Conservation (phyloP, 345 rosid genomes). For the Cardamine resedifolia region DNA sequence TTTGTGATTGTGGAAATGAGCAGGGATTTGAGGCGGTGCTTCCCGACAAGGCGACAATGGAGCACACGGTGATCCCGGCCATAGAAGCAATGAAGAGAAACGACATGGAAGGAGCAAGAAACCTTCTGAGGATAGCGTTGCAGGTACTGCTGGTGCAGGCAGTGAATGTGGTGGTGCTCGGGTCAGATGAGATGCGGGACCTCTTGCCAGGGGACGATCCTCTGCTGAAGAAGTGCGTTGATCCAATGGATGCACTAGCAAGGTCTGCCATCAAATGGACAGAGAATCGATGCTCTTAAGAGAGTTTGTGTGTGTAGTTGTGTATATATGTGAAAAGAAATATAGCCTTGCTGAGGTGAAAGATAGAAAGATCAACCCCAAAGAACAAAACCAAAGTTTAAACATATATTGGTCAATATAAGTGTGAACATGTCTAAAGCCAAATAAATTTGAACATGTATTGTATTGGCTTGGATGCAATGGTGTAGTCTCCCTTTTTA, state of each 20-base stretch:
- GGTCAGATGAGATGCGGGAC: conserved; percentile 56
- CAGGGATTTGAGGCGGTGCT: conserved; percentile 75
- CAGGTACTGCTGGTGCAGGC: conserved; percentile 61
- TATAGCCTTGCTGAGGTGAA: neutral
- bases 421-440: conserved; percentile 27
- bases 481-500: conserved; percentile 17
- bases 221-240: conserved; percentile 54
- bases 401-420: conserved; percentile 13
- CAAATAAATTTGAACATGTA: conserved; percentile 2
- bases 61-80: conserved; percentile 54
- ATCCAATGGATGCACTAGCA: conserved; percentile 69
- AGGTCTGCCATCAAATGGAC: conserved; percentile 61
- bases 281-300: conserved; percentile 19
- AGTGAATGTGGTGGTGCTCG: conserved; percentile 60
- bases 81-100: conserved; percentile 46
- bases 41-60: conserved; percentile 61
- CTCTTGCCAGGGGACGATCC: conserved; percentile 61
- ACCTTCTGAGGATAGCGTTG: conserved; percentile 56
- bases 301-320: neutral
- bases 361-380: conserved; percentile 3
- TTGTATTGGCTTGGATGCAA: conserved; percentile 3
- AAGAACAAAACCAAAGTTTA: neutral
- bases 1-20: conserved; percentile 1
- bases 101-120: conserved; percentile 67
- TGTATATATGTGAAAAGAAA: conserved; percentile 9